phyloP scores from a whole-genome alignment of 2,329 filamentous ascomycete species.

The Curvularia verruculosa region DNA sequence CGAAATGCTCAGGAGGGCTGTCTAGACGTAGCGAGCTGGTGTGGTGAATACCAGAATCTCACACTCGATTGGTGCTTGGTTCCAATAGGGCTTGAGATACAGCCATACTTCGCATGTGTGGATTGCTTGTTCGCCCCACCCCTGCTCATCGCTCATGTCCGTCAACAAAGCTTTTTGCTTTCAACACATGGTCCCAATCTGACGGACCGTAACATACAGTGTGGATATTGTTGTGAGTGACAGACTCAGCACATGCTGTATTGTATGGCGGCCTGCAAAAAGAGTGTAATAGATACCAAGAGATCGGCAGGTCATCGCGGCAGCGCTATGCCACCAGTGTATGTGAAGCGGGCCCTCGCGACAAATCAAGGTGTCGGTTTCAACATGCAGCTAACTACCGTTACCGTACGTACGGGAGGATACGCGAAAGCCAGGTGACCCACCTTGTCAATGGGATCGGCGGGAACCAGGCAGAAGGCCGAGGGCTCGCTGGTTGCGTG shows the following conservation, averaged over 20 bases:
- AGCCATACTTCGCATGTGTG: constrained; percentile 11
- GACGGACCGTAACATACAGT: constrained; percentile 14
- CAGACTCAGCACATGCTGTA: constrained; percentile 10
- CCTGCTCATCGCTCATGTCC: constrained; percentile 33
- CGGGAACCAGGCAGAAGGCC: constrained; percentile 24
- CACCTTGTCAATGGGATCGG: constrained; percentile 31
- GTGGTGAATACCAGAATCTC: constrained; percentile 10
- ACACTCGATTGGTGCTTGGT: constrained; percentile 12
- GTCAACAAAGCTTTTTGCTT: constrained; percentile 26
- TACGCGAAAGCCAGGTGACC: constrained; percentile 37
- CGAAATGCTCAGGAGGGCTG: constrained; percentile 11
- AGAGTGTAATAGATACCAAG: constrained; percentile 12
- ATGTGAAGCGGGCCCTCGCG: constrained; percentile 20
- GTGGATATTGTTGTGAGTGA: constrained; percentile 20
- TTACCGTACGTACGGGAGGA: constrained; percentile 35
- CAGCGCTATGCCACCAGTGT: constrained; percentile 22
- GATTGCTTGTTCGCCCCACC: constrained; percentile 6
- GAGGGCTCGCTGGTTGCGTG: constrained; percentile 28
- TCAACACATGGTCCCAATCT: constrained; percentile 5
- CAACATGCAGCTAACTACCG: constrained; percentile 20
- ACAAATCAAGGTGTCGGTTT: constrained; percentile 31
- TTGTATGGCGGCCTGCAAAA: constrained; percentile 16
- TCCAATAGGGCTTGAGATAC: constrained; percentile 5
- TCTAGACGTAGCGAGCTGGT: constrained; percentile 11
- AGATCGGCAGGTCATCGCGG: constrained; percentile 23